Evolutionary conservation across 768 basidiomycete genomes (phyloP), one percentile per base, ranked within the genome.

Genomic region (Calocybe gangraenosa): DNA sequence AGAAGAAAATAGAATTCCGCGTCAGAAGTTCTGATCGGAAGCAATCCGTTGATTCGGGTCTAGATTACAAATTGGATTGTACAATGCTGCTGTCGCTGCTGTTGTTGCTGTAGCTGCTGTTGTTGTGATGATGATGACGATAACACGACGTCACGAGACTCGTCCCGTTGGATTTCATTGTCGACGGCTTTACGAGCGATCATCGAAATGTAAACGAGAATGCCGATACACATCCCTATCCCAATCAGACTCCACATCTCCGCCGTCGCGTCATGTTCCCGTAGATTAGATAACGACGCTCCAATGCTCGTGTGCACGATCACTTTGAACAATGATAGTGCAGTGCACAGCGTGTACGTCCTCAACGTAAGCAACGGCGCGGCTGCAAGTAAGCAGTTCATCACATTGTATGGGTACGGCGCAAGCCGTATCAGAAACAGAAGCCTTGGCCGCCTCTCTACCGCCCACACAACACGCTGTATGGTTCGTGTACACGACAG

Each of bases 391-490:
- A 96, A 81, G 58, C 87, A 89, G 69, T 95, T 96, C 82, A 95
- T 90, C 58, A 95, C 87, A 67, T 95, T 95, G 70, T 87, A 91
- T 0, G 87, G 89, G 60, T 92, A 91, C 3, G 90, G 90, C n/a
- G 88, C 92, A 44, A 93, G 74, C 40, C 93, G 86, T 55, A 96
- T 89, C 49, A 95, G 79, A 70, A 95, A 92, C 15, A 96, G 80
- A 3, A 96, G 75, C 57, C 83, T 83, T 0, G 92, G 92, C 41
- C 84, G 81, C 64, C 82, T 82, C 68, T 94, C 91, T 53, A 96
- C 86, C 18, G 92, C 92, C 28, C 82, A 76, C 8, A 95, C 84
- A 46, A 88, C 87, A 37, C 90, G 84, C 52, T 79, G 82, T 59
- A 94, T 77, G 9, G 83, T 81, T 39, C 74, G 67, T 1, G 87